Percentiles rank a stretch among this genome's conserved stretches.
phyloP scores from a whole-genome alignment of 768 basidiomycete genomes.

The Daedalea quercina region DNA sequence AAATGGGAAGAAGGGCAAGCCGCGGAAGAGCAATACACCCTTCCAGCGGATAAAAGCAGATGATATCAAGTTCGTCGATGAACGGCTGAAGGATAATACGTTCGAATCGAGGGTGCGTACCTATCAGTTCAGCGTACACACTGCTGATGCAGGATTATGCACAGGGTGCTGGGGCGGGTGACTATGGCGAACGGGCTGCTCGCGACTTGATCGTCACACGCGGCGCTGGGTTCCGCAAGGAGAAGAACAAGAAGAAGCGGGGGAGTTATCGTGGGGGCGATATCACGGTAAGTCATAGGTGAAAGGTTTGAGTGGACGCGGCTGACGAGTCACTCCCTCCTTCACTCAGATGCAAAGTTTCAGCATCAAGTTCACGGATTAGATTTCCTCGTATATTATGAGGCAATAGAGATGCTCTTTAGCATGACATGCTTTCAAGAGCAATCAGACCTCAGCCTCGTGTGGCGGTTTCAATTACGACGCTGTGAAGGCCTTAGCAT shows the following conservation, averaged over 20 bases:
- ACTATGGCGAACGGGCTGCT: constrained; percentile 85
- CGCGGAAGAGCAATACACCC: constrained; percentile 45
- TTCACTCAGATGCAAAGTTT: constrained; percentile 62
- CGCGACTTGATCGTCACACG: constrained; percentile 88
- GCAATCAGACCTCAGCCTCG: no score
- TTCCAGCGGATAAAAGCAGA: constrained; percentile 79
- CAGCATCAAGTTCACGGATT: constrained; percentile 70
- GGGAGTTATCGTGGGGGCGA: constrained; percentile 93
- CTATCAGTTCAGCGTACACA: background rate
- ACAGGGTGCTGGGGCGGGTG: constrained; percentile 59
- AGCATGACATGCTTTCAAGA: no score
- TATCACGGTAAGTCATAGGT: constrained; percentile 64
- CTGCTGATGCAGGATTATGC: background rate
- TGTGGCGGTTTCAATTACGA: no score
- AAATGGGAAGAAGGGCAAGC: constrained; percentile 21
- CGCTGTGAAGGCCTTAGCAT: no score
- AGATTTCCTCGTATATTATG: no score
- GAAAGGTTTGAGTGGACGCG: constrained; percentile 42
- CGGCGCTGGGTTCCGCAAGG: constrained; percentile 93
- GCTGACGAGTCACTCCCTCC: background rate
- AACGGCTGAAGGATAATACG: constrained; percentile 58
- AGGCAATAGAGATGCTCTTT: no score
- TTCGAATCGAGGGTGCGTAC: constrained; percentile 71
- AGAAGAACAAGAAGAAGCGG: constrained; percentile 99
- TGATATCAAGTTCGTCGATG: constrained; percentile 41